These are phyloP conservation scores for Alternaria atra DNA, from an alignment of 2,329 filamentous ascomycete species.

Conservation along the genomic window DNA sequence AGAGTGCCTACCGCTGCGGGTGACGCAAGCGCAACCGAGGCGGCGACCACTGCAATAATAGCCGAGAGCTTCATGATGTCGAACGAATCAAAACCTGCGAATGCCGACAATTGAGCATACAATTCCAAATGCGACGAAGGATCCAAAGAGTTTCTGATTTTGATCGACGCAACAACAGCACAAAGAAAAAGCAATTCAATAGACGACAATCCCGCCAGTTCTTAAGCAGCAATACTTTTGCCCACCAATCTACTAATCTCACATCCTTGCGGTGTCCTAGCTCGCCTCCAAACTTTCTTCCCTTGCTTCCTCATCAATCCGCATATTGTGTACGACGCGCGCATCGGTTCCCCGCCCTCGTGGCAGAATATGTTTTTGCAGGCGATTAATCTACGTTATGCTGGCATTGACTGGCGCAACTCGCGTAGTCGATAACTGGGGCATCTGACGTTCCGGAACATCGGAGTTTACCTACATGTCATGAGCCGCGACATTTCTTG, in stretches of 20 bases:
- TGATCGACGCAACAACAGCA: neutral
- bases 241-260: slow-evolving; percentile 32
- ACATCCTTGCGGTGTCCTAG: neutral
- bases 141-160: neutral
- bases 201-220: neutral
- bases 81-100: too few relatives aligned
- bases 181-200: neutral
- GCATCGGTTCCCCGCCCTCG: slow-evolving; percentile 32
- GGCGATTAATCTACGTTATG: slow-evolving; percentile 13
- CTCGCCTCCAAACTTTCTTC: slow-evolving; percentile 10
- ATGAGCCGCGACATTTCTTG: neutral
- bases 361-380: slow-evolving; percentile 22
- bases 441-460: slow-evolving; percentile 3
- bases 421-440: neutral
- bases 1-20: slow-evolving; percentile 33
- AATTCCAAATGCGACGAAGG: neutral
- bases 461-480: neutral
- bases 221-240: slow-evolving; percentile 24
- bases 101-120: rapidly evolving
- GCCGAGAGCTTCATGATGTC: slow-evolving; percentile 36
- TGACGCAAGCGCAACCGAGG: slow-evolving; percentile 32
- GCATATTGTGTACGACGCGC: slow-evolving; percentile 25
- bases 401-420: neutral
- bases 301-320: slow-evolving; percentile 11
- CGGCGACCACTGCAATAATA: slow-evolving; percentile 28